Percentiles rank a stretch among this genome's conserved stretches.
Conservation (phyloP, 2,329 filamentous ascomycete genomes). For the Epichloe sp. region DNA sequence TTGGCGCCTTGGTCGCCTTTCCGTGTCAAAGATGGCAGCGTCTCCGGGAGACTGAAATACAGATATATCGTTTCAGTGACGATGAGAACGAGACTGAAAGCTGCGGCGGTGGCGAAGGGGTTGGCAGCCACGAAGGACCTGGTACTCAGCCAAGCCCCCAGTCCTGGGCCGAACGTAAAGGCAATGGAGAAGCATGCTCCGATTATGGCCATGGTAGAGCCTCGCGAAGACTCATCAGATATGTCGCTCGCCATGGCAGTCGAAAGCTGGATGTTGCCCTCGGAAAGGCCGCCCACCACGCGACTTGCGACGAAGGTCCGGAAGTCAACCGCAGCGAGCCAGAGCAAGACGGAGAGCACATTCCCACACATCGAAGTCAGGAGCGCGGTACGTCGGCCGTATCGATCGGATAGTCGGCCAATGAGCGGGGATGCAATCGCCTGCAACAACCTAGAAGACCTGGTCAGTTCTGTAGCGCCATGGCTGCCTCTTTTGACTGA, state of each 20-base stretch:
- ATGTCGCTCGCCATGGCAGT: constrained; percentile 96
- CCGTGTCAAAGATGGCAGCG: constrained; percentile 48
- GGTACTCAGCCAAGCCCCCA: constrained; percentile 75
- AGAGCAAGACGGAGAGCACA: constrained; percentile 82
- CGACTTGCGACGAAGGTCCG: constrained; percentile 90
- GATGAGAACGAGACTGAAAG: constrained; percentile 74
- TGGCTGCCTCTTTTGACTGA: background rate
- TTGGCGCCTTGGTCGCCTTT: constrained; percentile 15
- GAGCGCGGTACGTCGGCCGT: constrained; percentile 77
- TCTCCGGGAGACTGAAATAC: constrained; percentile 77
- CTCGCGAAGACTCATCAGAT: constrained; percentile 70
- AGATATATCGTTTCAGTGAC: constrained; percentile 80
- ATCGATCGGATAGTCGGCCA: constrained; percentile 71
- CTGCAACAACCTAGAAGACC: constrained; percentile 56
- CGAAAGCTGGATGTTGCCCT: constrained; percentile 93
- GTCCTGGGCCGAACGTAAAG: constrained; percentile 88
- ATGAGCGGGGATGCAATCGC: constrained; percentile 88
- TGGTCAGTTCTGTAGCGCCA: background rate
- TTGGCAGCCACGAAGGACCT: constrained; percentile 71
- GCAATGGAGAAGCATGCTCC: constrained; percentile 94
- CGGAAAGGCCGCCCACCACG: constrained; percentile 81
- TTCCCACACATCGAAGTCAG: constrained; percentile 89
- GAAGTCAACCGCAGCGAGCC: constrained; percentile 90
- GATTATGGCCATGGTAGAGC: constrained; percentile 90
- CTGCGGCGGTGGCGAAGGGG: constrained; percentile 85